Evolutionary conservation across 2,329 filamentous ascomycete species (phyloP).

Genomic region (Pseudogymnoascus sp.): DNA sequence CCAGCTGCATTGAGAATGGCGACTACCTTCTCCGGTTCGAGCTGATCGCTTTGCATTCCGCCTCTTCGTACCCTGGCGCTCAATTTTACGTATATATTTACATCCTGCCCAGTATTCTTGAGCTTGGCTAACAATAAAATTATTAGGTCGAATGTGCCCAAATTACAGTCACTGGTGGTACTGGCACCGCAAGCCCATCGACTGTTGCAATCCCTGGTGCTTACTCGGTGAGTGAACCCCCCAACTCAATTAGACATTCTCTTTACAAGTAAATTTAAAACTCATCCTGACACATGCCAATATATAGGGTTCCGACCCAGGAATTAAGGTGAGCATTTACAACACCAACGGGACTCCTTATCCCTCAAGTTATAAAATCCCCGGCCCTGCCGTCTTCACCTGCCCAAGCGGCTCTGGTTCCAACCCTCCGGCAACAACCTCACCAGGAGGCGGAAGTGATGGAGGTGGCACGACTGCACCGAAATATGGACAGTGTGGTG

Average conservation of each 20-base stretch:
- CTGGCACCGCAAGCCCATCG: constrained; percentile 33
- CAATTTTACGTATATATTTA: constrained; percentile 22
- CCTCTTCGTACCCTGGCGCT: constrained; percentile 29
- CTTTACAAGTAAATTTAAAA: background rate
- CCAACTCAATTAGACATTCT: background rate
- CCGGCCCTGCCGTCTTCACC: constrained; percentile 30
- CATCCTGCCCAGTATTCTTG: background rate
- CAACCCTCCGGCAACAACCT: background rate
- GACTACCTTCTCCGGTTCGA: constrained; percentile 49
- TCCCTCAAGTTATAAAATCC: constrained; percentile 35
- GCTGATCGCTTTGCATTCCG: constrained; percentile 32
- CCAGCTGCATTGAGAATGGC: constrained; percentile 42
- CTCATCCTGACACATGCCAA: background rate
- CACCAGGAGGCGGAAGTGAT: background rate
- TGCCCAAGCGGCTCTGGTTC: constrained; percentile 14
- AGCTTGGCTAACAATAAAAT: background rate
- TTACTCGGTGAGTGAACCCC: constrained; percentile 33
- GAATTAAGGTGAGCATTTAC: constrained; percentile 27
- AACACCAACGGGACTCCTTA: constrained; percentile 29
- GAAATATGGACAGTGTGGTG: constrained; percentile 8
- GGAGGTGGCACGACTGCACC: background rate
- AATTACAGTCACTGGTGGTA: constrained; percentile 38
- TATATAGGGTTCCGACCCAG: constrained; percentile 29
- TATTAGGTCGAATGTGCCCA: constrained; percentile 24
- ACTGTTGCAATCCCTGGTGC: constrained; percentile 39